These are phyloP conservation scores for Chenopodium berlandieri DNA, from an alignment of 148 eudicot genomes.

Conservation along the genomic window DNA sequence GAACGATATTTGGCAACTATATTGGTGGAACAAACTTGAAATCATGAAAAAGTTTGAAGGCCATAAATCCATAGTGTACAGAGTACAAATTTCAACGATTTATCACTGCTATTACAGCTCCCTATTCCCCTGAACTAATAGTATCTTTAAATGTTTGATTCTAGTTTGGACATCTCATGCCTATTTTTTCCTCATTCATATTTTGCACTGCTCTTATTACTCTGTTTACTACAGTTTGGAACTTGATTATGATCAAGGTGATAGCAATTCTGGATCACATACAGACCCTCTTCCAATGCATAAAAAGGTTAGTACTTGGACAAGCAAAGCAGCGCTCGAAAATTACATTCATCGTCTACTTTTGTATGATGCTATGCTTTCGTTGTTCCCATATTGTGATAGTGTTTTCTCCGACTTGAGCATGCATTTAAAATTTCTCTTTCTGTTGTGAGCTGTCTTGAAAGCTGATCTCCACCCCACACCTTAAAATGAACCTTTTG, in stretches of 20 bases:
- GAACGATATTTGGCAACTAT: not conserved
- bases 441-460: too few species aligned
- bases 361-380: not conserved
- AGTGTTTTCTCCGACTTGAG: not conserved
- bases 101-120: not conserved
- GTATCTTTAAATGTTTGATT: not conserved
- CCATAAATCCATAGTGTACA: not conserved
- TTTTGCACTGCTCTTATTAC: not conserved
- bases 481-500: too few species aligned
- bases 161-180: not conserved
- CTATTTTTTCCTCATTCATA: not conserved
- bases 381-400: not conserved
- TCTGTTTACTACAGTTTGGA: slow-evolving; percentile 19
- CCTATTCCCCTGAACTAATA: not conserved
- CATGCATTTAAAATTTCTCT: too few species aligned
- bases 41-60: not conserved
- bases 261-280: slow-evolving; percentile 15
- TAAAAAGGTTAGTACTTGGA: slow-evolving; percentile 25
- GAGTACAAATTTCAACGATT: too few species aligned
- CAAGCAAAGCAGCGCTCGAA: slow-evolving; percentile 5
- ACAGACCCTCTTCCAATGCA: slow-evolving; percentile 30
- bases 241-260: slow-evolving; percentile 4
- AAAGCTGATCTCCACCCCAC: too few species aligned
- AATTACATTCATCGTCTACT: not conserved
- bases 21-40: not conserved